Base-by-base conservation (phyloP, 306 rosid species). In the Spatholobus suberectus region DNA sequence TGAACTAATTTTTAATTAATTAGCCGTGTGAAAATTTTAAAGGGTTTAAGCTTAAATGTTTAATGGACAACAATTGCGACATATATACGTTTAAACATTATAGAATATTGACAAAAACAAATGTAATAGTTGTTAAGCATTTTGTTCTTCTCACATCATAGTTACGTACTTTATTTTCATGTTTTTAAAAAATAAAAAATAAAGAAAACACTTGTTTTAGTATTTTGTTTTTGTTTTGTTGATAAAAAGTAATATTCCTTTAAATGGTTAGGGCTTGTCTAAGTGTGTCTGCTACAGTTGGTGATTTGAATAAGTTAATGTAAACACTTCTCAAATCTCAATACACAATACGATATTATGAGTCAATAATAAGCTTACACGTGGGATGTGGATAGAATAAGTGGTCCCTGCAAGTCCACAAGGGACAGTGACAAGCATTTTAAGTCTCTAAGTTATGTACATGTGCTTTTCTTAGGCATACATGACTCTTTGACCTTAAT, bases 381-480 rank as follows among this genome's bases (percentile, higher is more conserved):
- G 88, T 91, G 86, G 75, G 38, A 1, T 4, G 9, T 35, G 79
- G 81, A 78, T 75, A 70, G 80, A 84, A 76, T 27, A 3, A 5
- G 81, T 76, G 89, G 90, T 83, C 88, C 91, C 80, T 6, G 0
- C 0, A 27, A 15, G 4, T 1, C 55, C 57, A 8, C 24, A 2
- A 18, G 76, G 88, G 88, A 87, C 37, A 21, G 0, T 35, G 27
- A 78, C 90, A 88, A 88, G 91, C 82, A 84, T 34, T 85, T 43
- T 5, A 65, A 6, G 58, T 13, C 17, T 24, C 12, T 84, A 5
- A 71, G 85, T 77, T 63, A 69, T 35, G 20, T 85, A 93, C 93
- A 91, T 86, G 95, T 89, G 93, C 88, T 11, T 52, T 46, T 62
- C 29, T 73, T n/a, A n/a, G n/a, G n/a, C n/a, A n/a, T 0, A 72